Conservation (phyloP, 257 asterid genomes). For the Lavandula angustifolia region DNA sequence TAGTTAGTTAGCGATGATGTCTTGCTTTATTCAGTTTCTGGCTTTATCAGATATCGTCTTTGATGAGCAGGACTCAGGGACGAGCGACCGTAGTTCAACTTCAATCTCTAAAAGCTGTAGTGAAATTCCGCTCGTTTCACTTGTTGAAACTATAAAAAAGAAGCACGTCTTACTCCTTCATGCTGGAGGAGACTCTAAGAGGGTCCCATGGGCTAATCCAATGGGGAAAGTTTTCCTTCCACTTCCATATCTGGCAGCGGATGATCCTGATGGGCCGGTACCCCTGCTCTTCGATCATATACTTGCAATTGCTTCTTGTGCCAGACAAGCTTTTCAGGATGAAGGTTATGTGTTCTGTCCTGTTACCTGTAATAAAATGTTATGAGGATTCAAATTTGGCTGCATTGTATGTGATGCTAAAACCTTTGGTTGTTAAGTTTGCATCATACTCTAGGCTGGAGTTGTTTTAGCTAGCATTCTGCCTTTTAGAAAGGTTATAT, state of each 20-base stretch:
- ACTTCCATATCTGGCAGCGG: constrained; percentile 88
- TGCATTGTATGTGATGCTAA: constrained; percentile 35
- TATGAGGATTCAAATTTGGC: constrained; percentile 31
- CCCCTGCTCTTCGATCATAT: constrained; percentile 96
- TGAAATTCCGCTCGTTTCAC: constrained; percentile 44
- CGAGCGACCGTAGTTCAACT: constrained; percentile 36
- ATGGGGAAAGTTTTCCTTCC: constrained; percentile 99
- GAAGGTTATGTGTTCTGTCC: constrained; percentile 59
- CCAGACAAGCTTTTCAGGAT: constrained; percentile 80
- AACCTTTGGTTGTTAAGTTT: constrained; percentile 28
- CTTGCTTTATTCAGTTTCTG: constrained; percentile 20
- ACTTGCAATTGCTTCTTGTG: constrained; percentile 92
- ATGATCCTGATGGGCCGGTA: constrained; percentile 90
- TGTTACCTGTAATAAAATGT: constrained; percentile 35
- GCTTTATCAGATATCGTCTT: constrained; percentile 29
- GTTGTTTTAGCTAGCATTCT: constrained; percentile 20
- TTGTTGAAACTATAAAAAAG: constrained; percentile 63
- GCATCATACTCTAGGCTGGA: constrained; percentile 27
- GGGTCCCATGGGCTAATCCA: constrained; percentile 99
- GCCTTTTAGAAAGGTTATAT: constrained; percentile 10
- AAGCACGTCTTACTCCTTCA: constrained; percentile 83
- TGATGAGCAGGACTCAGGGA: constrained; percentile 50
- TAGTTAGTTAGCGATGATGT: constrained; percentile 4
- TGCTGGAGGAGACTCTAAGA: constrained; percentile 98
- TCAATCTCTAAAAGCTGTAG: constrained; percentile 39